Percentiles rank a stretch among this genome's conserved stretches.
phyloP scores from a whole-genome alignment of 805 yeast species.

The Pichia rugopelliculosa region DNA sequence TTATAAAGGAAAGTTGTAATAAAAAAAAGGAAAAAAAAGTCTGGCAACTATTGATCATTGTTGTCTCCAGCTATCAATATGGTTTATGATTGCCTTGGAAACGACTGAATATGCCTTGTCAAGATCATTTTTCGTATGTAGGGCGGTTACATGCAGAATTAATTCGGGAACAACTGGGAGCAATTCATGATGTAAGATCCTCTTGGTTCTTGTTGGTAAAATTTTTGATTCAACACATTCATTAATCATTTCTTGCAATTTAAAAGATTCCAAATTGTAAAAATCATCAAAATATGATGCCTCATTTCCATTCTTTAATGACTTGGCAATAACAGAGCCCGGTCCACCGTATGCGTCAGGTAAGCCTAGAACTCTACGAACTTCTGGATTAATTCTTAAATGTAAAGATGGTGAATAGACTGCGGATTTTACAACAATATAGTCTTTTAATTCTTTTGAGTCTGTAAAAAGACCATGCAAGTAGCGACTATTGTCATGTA shows the following conservation, averaged over 20 bases:
- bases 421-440: constrained; percentile 47
- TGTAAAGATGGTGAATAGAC: constrained; percentile 63
- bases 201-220: constrained; percentile 46
- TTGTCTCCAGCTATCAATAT: constrained; percentile 1
- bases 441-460: constrained; percentile 30
- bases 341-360: constrained; percentile 46
- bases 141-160: constrained; percentile 42
- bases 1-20: too few relatives aligned
- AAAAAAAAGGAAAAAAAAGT: too few relatives aligned
- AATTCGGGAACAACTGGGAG: constrained; percentile 62
- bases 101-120: constrained; percentile 35
- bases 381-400: constrained; percentile 44
- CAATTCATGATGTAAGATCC: constrained; percentile 69
- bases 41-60: neutral
- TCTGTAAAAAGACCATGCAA: constrained; percentile 36
- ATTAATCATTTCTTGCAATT: constrained; percentile 64
- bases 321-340: constrained; percentile 32
- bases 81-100: constrained; percentile 15
- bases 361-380: constrained; percentile 37
- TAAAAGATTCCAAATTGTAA: constrained; percentile 47
- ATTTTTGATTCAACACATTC: constrained; percentile 44
- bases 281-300: constrained; percentile 34
- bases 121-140: constrained; percentile 39
- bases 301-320: constrained; percentile 38
- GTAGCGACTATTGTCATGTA: constrained; percentile 35